Evolutionary conservation across 225 moss, liverwort and hornwort genomes (phyloP), one percentile per base, ranked within the genome.

Genomic region (Pseudoscleropodium purum): DNA sequence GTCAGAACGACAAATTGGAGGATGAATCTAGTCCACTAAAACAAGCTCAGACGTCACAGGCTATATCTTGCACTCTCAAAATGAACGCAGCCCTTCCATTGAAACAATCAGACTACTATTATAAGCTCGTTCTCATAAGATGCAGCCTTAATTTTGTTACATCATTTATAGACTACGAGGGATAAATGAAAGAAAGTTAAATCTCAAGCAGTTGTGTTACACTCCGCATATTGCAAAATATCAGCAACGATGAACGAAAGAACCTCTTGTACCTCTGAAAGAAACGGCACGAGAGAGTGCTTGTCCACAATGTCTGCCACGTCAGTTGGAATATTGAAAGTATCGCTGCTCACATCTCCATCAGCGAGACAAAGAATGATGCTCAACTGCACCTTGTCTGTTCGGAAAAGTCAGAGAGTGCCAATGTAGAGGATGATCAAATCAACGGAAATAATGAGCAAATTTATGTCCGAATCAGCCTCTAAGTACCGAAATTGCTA

Each of bases 271-370:
- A 98, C 98, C 92, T 93, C 84, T 66, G 95, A 90, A 84, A 92
- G 93, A 92, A 95, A 96, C 68, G 96, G 98, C 73, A 95, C 93
- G 85, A 98, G 94, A 89, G 90, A 87, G 86, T 93, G 90, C 87
- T 92, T 95, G 52, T 93, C 90, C 87, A 95, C 97, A 84, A 97
- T 84, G 89, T 97, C 96, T 45, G 93, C 93, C 41, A 97, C 90
- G 74, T 86, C 87, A 87, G 86, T 87, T 66, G 97, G 96, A 73
- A 98, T 92, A 79, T 84, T 90, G 86, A 94, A 70, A 88, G 89
- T 93, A 24, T 85, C 88, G 25, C 66, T 75, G 89, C 89, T 87
- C 85, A 89, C 86, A 39, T 83, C 88, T 89, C 90, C 93, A 85
- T 92, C 88, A 60, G 86, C 87, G 61, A 89, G 89, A 86, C 95